Evolutionary conservation across 169 alveolate species (phyloP), one percentile per base, ranked within the genome.

Genomic region (Plasmodium vivax): DNA sequence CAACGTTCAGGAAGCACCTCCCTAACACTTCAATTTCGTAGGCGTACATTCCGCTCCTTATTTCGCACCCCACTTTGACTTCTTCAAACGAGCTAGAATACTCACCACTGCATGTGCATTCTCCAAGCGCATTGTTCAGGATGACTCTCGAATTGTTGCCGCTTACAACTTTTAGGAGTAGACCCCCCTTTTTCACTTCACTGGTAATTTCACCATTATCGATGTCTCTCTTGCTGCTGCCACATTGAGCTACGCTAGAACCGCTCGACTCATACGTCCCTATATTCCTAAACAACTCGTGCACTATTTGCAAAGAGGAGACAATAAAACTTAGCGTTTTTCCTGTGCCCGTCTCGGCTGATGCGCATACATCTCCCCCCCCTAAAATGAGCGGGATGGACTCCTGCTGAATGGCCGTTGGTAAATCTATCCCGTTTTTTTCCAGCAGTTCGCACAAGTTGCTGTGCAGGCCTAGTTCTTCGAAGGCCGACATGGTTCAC

Each of bases 371-470:
- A 88, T 88, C 94, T 16, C 87, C 94, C 30, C 94, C 94, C 7
- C 94, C 94, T 79, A 88, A 79, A 47, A 96, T 97, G 56, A 97
- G 93, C 8, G 98, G 98, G 62, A 97, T 93, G 19, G 98, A 98
- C 32, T 96, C 96, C 79, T 95, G 98, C 36, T 97, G 98, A 47
- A 97, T 97, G 41, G 97, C 97, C 12, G 98, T 96, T 41, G 98
- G 98, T 23, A 88, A 80, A 79, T 88, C 94, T 19, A 88, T 88
- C 3, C 94, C 88, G 71, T 88, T 88, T 36, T 77, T 88, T 88
- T 88, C 94, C 79, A 88, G 23, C 72, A 88, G 9, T 58, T 79
- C 94, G 72, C 94, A 88, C 36, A 88, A 80, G 45, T 77, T 80
- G 58, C 90, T 47, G 45, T 88, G 74, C 47, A 88, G 71, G 14